Conservation (phyloP, 345 rosid species). For the Hypericum androsaemum region DNA sequence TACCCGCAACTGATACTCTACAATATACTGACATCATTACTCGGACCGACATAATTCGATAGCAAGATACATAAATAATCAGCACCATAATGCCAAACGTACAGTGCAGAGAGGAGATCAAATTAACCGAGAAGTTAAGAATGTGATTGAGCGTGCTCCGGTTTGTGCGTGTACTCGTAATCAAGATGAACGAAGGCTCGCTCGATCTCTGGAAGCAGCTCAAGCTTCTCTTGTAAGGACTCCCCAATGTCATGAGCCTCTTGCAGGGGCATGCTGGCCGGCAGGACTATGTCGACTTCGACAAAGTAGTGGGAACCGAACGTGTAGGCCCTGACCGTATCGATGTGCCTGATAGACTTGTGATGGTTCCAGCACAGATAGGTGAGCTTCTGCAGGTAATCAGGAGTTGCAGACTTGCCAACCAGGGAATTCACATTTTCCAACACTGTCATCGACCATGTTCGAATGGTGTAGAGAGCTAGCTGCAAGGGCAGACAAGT, state of each 20-base stretch:
- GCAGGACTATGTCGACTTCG: conserved; percentile 92
- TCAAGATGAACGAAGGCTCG: conserved; percentile 97
- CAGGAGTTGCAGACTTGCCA: conserved; percentile 82
- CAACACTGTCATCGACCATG: conserved; percentile 94
- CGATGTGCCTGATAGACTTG: conserved; percentile 74
- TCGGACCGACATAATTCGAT: too few relatives aligned
- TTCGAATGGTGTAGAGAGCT: conserved; percentile 88
- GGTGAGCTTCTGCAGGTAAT: conserved; percentile 79
- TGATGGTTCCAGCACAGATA: conserved; percentile 99
- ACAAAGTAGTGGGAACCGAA: conserved; percentile 97
- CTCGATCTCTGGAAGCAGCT: conserved; percentile 76
- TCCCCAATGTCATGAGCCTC: conserved; percentile 95
- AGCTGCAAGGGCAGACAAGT: conserved; percentile 36
- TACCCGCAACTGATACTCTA: too few relatives aligned
- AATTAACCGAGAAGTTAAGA: too few relatives aligned
- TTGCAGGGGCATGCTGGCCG: conserved; percentile 78
- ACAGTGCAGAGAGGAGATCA: too few relatives aligned
- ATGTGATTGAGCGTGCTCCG: conserved; percentile 61
- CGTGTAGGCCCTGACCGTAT: conserved; percentile 95
- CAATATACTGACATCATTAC: too few relatives aligned
- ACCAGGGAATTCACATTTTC: conserved; percentile 92
- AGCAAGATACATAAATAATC: too few relatives aligned
- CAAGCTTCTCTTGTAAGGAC: conserved; percentile 82
- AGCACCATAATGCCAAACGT: too few relatives aligned
- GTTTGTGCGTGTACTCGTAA: conserved; percentile 87